Base-by-base conservation (phyloP, 176 grass and related monocot genomes). In the Ensete glaucum region DNA sequence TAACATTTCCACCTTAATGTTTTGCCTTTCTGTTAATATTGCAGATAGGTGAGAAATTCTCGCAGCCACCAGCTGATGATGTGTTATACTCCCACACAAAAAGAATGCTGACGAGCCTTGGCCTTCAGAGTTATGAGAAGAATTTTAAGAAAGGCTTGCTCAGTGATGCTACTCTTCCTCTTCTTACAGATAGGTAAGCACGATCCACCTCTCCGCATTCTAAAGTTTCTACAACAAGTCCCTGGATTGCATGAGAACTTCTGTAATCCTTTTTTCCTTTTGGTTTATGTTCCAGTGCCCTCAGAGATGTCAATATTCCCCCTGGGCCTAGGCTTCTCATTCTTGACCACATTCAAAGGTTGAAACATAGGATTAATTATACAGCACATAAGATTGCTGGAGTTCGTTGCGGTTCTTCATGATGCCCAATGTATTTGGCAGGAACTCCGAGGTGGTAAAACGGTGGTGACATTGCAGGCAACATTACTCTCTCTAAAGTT, bases 131-230 rank as follows among this genome's bases (percentile, higher is more conserved):
- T 69, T 99, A 99, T 74, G 95, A 94, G 66, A 99, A 91, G 73
- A 91, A 99, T 81, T 94, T 99, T 82, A 94, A 94, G 84, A 99
- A 88, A 77, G 95, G 95, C 54, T 86, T 99, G 72, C 83, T 99
- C 43, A 91, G 84, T 58, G 95, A 99, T 91, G 76, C 67, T 80
- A 99, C 90, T 54, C 82, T 99, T 76, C 78, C 84, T 67, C 88
- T 99, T 21, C 90, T 99, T 58, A 99, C 83, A 50, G 95, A 99
- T 56, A 94, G 95, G 95, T 87, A 82, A 52, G 63, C 15, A 49
- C 71, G 9, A 48, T 71, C 53, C 52, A 26, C 25, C 57, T 62
- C 58, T 70, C 26, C 52, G 64, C 22, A 19, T 73, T 27, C 9
- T 62, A 0, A 1, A 11, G 0, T 21, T 17, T 60, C 62, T 69